phyloP scores from a whole-genome alignment of 768 basidiomycete genomes.

The Coprinopsis marcescibilis region DNA sequence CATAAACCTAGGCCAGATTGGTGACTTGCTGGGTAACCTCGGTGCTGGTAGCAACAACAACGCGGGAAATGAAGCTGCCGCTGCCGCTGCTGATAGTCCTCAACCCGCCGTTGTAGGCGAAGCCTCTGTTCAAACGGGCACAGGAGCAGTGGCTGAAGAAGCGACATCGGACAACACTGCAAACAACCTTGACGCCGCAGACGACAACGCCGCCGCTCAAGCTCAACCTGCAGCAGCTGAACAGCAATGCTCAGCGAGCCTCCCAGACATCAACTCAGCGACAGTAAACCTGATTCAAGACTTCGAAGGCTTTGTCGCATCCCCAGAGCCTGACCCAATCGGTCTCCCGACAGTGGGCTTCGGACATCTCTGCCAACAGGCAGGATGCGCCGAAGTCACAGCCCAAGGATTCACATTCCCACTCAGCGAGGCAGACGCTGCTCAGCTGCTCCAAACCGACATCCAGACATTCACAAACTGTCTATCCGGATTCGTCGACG shows the following conservation, averaged over 20 bases:
- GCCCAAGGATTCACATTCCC: slow-evolving; percentile 20
- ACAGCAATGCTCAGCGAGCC: slow-evolving; percentile 4
- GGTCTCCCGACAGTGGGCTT: slow-evolving; percentile 29
- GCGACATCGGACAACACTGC: too few species aligned
- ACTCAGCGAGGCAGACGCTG: slow-evolving; percentile 20
- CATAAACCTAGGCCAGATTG: neutral
- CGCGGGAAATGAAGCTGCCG: neutral
- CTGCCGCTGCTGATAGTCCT: neutral
- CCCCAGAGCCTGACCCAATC: slow-evolving; percentile 27
- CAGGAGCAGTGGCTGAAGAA: too few species aligned
- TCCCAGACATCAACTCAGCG: slow-evolving; percentile 21
- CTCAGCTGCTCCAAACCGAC: slow-evolving; percentile 24
- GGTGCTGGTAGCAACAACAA: slow-evolving; percentile 1
- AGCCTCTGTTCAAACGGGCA: too few species aligned
- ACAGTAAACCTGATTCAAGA: slow-evolving; percentile 24
- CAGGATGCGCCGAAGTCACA: slow-evolving; percentile 18
- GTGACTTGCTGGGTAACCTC: slow-evolving; percentile 1
- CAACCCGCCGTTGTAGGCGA: too few species aligned
- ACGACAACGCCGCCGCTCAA: neutral
- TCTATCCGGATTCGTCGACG: slow-evolving; percentile 22
- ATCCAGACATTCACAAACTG: slow-evolving; percentile 23
- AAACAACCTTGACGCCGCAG: too few species aligned
- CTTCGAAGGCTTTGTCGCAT: slow-evolving; percentile 28
- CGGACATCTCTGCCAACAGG: slow-evolving; percentile 25
- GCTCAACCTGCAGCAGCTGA: neutral